Evolutionary conservation across 1,139 yeast species (phyloP).

Genomic region (Kodamaea fungicola): DNA sequence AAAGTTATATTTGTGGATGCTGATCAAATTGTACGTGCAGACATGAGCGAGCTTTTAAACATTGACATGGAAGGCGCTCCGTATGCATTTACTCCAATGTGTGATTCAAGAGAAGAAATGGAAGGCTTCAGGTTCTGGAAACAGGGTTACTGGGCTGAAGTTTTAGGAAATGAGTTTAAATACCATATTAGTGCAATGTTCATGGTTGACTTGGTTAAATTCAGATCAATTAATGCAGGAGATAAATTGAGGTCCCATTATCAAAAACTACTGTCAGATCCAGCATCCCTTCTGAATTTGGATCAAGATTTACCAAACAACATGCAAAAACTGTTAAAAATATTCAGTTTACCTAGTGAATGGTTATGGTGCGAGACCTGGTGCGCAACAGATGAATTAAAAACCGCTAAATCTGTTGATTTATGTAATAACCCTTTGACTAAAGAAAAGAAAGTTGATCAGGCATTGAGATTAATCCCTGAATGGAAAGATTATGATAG

Average conservation of each 20-base stretch:
- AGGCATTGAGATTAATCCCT: constrained; percentile 71
- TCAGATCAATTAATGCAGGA: constrained; percentile 69
- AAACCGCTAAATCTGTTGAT: constrained; percentile 72
- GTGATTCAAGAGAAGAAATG: constrained; percentile 77
- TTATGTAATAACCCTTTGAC: constrained; percentile 80
- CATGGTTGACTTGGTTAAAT: constrained; percentile 69
- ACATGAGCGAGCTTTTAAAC: constrained; percentile 62
- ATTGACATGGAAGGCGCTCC: constrained; percentile 73
- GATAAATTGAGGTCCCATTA: constrained; percentile 82
- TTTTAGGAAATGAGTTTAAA: constrained; percentile 52
- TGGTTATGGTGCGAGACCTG: constrained; percentile 96
- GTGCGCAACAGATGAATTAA: constrained; percentile 67
- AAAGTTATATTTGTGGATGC: constrained; percentile 85
- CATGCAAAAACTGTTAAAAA: constrained; percentile 64
- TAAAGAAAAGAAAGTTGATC: constrained; percentile 68
- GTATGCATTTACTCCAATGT: constrained; percentile 85
- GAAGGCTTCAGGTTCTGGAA: constrained; percentile 92
- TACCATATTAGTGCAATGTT: constrained; percentile 87
- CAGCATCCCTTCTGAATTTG: constrained; percentile 71
- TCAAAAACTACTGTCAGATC: constrained; percentile 76
- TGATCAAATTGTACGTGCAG: constrained; percentile 74
- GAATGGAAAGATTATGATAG: constrained; percentile 70
- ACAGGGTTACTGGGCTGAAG: constrained; percentile 81
- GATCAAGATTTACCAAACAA: constrained; percentile 94
- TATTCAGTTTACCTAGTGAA: constrained; percentile 71